Percentiles rank a stretch among this genome's conserved stretches.
Conservation (phyloP, 202 grass and related monocot species). For the Panicum virgatum region DNA sequence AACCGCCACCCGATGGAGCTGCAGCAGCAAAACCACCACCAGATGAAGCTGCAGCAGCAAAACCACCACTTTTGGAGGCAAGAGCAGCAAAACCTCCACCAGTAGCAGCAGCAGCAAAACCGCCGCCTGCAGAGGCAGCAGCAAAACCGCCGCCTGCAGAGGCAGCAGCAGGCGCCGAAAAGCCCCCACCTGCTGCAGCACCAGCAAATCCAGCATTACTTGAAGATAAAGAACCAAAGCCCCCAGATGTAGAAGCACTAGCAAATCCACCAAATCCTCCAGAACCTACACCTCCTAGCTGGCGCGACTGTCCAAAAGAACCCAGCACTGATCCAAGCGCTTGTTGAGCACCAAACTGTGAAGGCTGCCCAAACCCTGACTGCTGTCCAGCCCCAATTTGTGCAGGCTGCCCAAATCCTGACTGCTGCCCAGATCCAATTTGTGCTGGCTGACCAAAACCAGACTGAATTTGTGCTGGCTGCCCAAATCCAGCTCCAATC, state of each 20-base stretch:
- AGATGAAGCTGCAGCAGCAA: slow-evolving; percentile 45
- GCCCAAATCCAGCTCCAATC: slow-evolving; percentile 69
- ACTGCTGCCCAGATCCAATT: slow-evolving; percentile 44
- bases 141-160: slow-evolving; percentile 57
- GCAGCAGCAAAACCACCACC: slow-evolving; percentile 55
- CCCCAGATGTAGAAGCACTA: slow-evolving; percentile 56
- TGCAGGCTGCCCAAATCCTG: slow-evolving; percentile 80
- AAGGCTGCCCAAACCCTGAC: slow-evolving; percentile 62
- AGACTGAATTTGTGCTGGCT: slow-evolving; percentile 68
- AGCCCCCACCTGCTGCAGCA: slow-evolving; percentile 68
- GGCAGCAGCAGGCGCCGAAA: slow-evolving; percentile 51
- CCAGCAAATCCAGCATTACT: slow-evolving; percentile 66
- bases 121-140: slow-evolving; percentile 48
- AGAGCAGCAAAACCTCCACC: slow-evolving; percentile 63
- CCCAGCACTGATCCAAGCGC: slow-evolving; percentile 82
- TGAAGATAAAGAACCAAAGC: slow-evolving; percentile 56
- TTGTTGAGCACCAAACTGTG: slow-evolving; percentile 85
- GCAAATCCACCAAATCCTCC: slow-evolving; percentile 67
- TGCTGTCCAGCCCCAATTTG: slow-evolving; percentile 61
- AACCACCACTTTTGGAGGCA: slow-evolving; percentile 64
- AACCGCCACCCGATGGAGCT: slow-evolving; percentile 38
- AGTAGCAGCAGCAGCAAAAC: slow-evolving; percentile 51
- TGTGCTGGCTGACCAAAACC: slow-evolving; percentile 77
- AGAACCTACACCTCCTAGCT: slow-evolving; percentile 63
- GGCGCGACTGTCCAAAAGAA: slow-evolving; percentile 91